Base-by-base conservation (phyloP, 108 stramenopile species). In the Pseudonitzschia multiseries region DNA sequence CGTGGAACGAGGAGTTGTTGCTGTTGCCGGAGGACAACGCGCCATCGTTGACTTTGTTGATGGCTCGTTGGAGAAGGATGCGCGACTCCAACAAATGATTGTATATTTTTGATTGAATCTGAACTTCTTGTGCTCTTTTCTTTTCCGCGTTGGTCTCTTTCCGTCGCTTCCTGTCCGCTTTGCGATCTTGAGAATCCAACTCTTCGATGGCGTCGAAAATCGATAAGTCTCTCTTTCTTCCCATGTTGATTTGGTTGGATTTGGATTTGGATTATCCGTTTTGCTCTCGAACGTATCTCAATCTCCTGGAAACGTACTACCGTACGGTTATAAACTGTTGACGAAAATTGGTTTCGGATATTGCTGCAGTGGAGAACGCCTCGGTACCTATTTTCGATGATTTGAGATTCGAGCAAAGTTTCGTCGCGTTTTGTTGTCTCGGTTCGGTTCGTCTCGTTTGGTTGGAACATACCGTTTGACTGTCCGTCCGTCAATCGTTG, bases 1-100 rank as follows among this genome's bases (percentile, higher is more conserved):
- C 76, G 24, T 26, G 64, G 21, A 65, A n/a, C 22, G 54, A 60
- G 18, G 43, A 27, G 24, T 51, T 21, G 18, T 48, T 46, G 22
- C 5, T 70, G 42, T 22, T 53, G 0, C 51, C 62, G n/a, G 32
- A 29, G 26, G 54, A 42, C 8, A 20, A 62, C 20, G 43, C 60
- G 60, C 59, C 66, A 40, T 33, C 32, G 36, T 62, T 62, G 18
- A 40, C 61, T 8, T 62, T 62, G 36, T 62, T 62, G 21, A 88
- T 36, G 48, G 82, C 75, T 18, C 93, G 81, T 29, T 94, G 93
- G 40, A 86, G 59, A 46, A 91, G 79, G 68, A 94, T 94, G 2
- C 89, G 80, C 59, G 81, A 76, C 67, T 94, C 89, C 44, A 94
- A 22, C 60, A 91, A 68, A 50, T 84, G 80, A 0, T 69, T 53